Evolutionary conservation across 1,284 basidiomycete species (phyloP).

Genomic region (Trichosporon coremiiforme): DNA sequence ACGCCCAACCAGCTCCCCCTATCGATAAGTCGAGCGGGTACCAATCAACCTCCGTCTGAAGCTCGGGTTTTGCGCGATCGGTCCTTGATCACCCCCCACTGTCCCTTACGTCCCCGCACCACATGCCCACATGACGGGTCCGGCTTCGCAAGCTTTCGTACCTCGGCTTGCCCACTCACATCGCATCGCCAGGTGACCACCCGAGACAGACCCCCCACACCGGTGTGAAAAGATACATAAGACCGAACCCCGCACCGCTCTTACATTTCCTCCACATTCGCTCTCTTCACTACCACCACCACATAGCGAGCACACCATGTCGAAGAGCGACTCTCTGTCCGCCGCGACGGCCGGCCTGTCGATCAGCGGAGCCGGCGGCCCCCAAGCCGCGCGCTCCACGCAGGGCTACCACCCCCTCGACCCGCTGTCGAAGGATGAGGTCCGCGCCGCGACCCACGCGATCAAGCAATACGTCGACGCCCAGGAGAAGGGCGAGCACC

Average conservation of each 20-base stretch:
- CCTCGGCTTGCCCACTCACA: conserved; percentile 9
- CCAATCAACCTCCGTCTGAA: not conserved
- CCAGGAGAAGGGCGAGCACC: conserved; percentile 24
- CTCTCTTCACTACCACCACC: conserved; percentile 7
- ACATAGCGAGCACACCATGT: conserved; percentile 16
- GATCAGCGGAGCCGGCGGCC: conserved; percentile 16
- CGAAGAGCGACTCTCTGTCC: conserved; percentile 9
- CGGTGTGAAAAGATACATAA: not conserved
- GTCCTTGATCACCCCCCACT: not conserved
- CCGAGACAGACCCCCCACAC: not conserved
- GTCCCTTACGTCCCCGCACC: conserved; percentile 1
- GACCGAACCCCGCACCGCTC: not conserved
- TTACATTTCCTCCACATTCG: not conserved
- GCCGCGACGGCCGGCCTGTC: conserved; percentile 12
- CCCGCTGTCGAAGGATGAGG: conserved; percentile 52
- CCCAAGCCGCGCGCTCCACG: conserved; percentile 4
- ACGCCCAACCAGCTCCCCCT: not conserved
- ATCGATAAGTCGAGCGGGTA: conserved; percentile 1
- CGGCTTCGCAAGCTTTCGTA: conserved; percentile 5
- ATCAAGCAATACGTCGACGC: conserved; percentile 22
- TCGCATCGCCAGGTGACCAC: not conserved
- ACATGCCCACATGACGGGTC: conserved; percentile 10
- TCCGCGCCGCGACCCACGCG: conserved; percentile 36
- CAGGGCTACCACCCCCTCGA: conserved; percentile 54
- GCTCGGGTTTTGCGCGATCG: conserved; percentile 8